Conservation (phyloP, 2,329 filamentous ascomycete genomes). For the Truncatella angustata region DNA sequence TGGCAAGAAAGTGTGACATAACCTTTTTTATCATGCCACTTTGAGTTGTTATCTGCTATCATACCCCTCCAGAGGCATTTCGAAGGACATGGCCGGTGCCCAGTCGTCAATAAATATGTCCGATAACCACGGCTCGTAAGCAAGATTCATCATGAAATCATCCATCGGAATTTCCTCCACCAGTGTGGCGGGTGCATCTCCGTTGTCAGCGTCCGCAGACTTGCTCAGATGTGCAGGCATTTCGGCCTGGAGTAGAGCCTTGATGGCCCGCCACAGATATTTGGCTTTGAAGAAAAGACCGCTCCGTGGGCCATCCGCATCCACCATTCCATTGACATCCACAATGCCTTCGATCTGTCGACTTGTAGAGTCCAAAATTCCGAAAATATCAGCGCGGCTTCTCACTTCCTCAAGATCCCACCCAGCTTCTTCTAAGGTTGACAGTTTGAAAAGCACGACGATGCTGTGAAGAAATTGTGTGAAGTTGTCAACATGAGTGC, state of each 20-base stretch:
- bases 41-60: too few relatives aligned
- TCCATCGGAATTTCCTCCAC: not conserved
- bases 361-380: conserved; percentile 14
- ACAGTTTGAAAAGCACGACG: conserved; percentile 23
- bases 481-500: conserved; percentile 20
- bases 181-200: not conserved
- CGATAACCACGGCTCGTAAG: not conserved
- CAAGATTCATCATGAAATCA: not conserved
- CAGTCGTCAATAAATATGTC: not conserved
- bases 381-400: conserved; percentile 20
- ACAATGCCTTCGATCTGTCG: not conserved
- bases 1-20: too few relatives aligned
- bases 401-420: conserved; percentile 22
- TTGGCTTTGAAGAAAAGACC: not conserved
- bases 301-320: not conserved
- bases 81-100: not conserved
- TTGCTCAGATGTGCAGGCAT: too few relatives aligned
- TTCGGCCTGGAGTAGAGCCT: not conserved
- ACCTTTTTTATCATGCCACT: too few relatives aligned
- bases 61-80: too few relatives aligned
- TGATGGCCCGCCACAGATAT: not conserved
- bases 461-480: conserved; percentile 22
- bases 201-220: too few relatives aligned
- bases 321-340: not conserved
- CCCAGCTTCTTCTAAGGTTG: conserved; percentile 18